Base-by-base conservation (phyloP, 73 alveolate genomes). In the Paraurostyla sp. region DNA sequence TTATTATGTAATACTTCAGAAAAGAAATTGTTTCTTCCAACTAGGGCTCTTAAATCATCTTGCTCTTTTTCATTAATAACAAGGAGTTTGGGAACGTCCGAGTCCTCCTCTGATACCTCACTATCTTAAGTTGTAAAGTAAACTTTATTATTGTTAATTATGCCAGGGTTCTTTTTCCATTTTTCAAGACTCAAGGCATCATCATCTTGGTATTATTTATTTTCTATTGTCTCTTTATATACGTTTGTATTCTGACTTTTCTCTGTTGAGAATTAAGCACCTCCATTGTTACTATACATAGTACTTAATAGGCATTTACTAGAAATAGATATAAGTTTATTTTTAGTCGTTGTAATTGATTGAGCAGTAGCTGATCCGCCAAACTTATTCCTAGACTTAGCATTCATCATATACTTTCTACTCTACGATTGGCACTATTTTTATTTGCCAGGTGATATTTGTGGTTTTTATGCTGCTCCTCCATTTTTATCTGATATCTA, bases 1-100 rank as follows among this genome's bases (percentile, higher is more conserved):
- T n/a, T n/a, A n/a, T n/a, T n/a, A n/a, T n/a, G n/a, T 38, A 36
- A 11, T 1, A 65, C 82, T 65, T 65, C 82, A 65, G 82, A 65
- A 40, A 65, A 65, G 58, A 65, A 65, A 40, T 65, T 65, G 41
- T 40, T 25, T 65, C 82, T 65, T 6, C 2, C 46, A 1, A 65
- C 82, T 58, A 65, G 35, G 25, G 23, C 41, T 40, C 82, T 36
- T 6, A 65, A 20, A 15, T 40, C 41, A 6, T 65, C 82, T 65
- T 65, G 38, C 25, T 65, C 82, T 36, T 65, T 23, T 6, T 2
- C 41, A 4, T 65, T 30, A 36, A 65, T 7, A 2, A 65, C 36
- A 18, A 38, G 60, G 1, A 65, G 40, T 9, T 22, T 9, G 33
- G 82, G 82, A 16, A 20, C n/a, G 7, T 65, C 82, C 15, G 35